These are phyloP conservation scores for Sclerotiophoma versabilis DNA, from an alignment of 2,329 filamentous ascomycete genomes.

Conservation along the genomic window DNA sequence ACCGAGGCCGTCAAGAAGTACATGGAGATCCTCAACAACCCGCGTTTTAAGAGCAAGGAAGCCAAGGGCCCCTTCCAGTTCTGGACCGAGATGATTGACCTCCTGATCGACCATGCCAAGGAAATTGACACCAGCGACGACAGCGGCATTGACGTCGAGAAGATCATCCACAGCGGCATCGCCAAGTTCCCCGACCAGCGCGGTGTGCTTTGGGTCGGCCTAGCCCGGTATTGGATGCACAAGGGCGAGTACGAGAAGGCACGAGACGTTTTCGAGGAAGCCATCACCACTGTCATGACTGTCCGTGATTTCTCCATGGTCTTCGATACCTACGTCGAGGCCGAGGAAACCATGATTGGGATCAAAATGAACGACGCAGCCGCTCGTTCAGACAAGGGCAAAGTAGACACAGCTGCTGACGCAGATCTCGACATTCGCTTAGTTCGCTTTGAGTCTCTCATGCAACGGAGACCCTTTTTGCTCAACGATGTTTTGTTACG, in stretches of 20 bases:
- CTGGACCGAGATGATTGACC: conserved; percentile 96
- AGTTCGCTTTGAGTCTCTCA: conserved; percentile 97
- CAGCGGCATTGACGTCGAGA: conserved; percentile 85
- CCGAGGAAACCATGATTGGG: conserved; percentile 94
- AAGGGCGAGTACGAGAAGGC: conserved; percentile 91
- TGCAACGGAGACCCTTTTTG: conserved; percentile 95
- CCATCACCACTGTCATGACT: conserved; percentile 97
- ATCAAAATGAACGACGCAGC: conserved; percentile 89
- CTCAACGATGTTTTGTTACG: conserved; percentile 94
- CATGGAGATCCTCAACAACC: conserved; percentile 90
- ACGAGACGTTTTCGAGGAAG: conserved; percentile 93
- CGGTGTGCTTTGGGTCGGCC: conserved; percentile 91
- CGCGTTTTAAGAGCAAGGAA: conserved; percentile 88
- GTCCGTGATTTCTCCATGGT: conserved; percentile 96
- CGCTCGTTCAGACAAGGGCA: conserved; percentile 77
- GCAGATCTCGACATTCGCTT: conserved; percentile 95
- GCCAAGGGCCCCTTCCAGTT: conserved; percentile 95
- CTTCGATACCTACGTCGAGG: conserved; percentile 95
- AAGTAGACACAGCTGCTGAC: conserved; percentile 82
- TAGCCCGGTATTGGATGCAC: conserved; percentile 97
- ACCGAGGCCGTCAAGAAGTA: conserved; percentile 92
- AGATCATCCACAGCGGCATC: conserved; percentile 91
- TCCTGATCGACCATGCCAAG: conserved; percentile 88
- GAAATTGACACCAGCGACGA: conserved; percentile 83
- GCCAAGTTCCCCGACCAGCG: conserved; percentile 89